Percentiles rank a stretch among this genome's conserved stretches.
phyloP scores from a whole-genome alignment of 2,329 filamentous ascomycete genomes.

The Tolypocladium album region DNA sequence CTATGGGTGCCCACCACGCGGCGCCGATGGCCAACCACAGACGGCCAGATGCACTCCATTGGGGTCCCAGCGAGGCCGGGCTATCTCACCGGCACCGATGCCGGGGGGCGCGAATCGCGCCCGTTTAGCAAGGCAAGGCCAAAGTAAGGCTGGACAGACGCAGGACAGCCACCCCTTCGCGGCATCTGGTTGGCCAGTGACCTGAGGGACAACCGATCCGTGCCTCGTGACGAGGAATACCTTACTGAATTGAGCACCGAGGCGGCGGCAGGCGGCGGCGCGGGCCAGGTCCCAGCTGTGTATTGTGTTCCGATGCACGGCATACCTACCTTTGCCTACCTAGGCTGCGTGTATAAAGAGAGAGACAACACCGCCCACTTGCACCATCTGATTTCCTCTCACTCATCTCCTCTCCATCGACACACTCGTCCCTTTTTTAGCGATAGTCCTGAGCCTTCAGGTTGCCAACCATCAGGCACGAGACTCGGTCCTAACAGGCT shows the following conservation, averaged over 20 bases:
- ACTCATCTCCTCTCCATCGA: background rate
- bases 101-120: background rate
- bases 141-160: background rate
- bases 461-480: background rate
- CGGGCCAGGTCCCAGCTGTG: background rate
- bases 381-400: background rate
- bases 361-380: background rate
- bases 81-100: background rate
- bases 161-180: background rate
- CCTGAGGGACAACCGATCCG: background rate
- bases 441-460: background rate
- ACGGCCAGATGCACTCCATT: background rate
- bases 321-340: background rate
- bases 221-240: background rate
- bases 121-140: background rate
- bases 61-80: background rate
- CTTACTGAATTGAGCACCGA: background rate
- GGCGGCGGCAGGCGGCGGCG: too few relatives aligned
- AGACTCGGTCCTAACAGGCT: background rate
- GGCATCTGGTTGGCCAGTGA: background rate
- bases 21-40: background rate
- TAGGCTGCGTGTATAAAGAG: background rate
- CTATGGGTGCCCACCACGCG: background rate
- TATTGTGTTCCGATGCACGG: background rate
- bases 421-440: background rate